A percentile compares a stretch with the other conserved stretches of the same genome.
These are phyloP conservation scores for Hepatocystis sp. DNA, from an alignment of 169 alveolate genomes.

Conservation along the genomic window DNA sequence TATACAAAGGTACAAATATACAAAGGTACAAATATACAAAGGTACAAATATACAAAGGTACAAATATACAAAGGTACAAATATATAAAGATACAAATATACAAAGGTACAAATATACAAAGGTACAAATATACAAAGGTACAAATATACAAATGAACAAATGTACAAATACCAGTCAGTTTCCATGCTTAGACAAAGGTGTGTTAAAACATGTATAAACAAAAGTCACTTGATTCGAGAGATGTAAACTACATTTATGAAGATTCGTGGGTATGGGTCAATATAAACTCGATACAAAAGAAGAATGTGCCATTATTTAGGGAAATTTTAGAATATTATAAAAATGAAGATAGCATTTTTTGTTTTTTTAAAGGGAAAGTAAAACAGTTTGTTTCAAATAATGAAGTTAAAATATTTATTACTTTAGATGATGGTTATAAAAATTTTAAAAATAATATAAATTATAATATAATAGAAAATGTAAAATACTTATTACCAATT, in stretches of 20 bases:
- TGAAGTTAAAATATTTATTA: constrained; percentile 63
- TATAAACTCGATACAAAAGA: constrained; percentile 66
- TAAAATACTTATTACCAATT: constrained; percentile 72
- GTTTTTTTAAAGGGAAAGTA: constrained; percentile 74
- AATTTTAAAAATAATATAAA: constrained; percentile 28
- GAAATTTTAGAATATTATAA: constrained; percentile 53
- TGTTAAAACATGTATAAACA: constrained; percentile 71
- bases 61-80: too few species aligned
- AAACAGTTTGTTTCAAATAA: constrained; percentile 48
- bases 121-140: too few species aligned
- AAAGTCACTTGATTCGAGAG: constrained; percentile 53
- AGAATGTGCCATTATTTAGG: constrained; percentile 42
- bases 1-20: too few species aligned
- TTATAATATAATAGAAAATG: constrained; percentile 67
- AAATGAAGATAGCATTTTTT: constrained; percentile 32
- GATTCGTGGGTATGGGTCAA: constrained; percentile 76
- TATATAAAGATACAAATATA: too few species aligned
- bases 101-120: too few species aligned
- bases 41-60: too few species aligned
- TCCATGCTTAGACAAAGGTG: too few species aligned
- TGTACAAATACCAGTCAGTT: too few species aligned
- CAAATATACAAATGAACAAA: too few species aligned
- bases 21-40: too few species aligned
- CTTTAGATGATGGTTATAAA: constrained; percentile 40
- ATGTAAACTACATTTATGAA: constrained; percentile 60